Conservation (phyloP, 129 eudicot species). For the Flaveria trinervia region DNA sequence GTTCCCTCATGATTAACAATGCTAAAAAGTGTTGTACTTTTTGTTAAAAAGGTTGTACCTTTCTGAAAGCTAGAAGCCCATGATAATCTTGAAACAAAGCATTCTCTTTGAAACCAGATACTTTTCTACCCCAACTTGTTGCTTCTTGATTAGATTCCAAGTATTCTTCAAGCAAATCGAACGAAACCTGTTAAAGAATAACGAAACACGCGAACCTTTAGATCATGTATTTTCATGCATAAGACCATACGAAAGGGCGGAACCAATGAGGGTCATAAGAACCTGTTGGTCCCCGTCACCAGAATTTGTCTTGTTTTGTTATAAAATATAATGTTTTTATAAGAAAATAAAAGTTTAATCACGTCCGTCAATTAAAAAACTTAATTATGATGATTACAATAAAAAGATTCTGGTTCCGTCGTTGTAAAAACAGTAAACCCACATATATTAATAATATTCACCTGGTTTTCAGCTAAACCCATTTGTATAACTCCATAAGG, state of each 20-base stretch:
- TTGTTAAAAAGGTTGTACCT: conserved; percentile 45
- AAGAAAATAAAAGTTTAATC: no score
- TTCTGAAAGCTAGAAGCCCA: conserved; percentile 82
- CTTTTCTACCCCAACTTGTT: conserved; percentile 48
- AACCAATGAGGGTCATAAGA: no score
- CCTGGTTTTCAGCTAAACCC: conserved; percentile 99
- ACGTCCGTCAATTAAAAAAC: neutral
- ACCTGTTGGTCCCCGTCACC: neutral
- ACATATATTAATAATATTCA: conserved; percentile 31
- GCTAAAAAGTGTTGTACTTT: conserved; percentile 5
- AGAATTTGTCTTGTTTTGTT: neutral
- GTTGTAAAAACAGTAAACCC: neutral
- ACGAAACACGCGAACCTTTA: neutral
- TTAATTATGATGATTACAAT: no score
- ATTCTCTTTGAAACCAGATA: conserved; percentile 79
- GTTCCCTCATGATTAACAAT: neutral
- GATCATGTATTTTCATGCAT: neutral
- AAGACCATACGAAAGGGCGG: neutral
- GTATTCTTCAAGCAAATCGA: conserved; percentile 89
- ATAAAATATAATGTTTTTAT: neutral
- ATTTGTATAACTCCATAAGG: conserved; percentile 91
- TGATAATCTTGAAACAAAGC: conserved; percentile 98
- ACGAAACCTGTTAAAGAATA: conserved; percentile 65
- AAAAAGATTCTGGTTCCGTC: neutral
- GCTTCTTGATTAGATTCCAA: conserved; percentile 61